Conservation (phyloP, 768 basidiomycete species). For the Mycena albidolilacea region DNA sequence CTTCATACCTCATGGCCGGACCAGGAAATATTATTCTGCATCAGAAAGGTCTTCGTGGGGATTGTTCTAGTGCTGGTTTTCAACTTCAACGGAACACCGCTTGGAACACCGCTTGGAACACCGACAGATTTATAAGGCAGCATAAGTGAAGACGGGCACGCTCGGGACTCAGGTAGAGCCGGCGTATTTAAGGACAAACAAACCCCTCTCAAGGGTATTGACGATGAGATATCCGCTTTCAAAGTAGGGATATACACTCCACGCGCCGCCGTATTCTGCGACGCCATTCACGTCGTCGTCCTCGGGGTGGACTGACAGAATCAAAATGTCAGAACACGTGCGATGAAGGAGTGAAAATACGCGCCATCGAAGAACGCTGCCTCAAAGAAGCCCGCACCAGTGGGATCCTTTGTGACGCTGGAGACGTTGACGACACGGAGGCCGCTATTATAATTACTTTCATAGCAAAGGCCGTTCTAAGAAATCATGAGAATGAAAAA, state of each 20-base stretch:
- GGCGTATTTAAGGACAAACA: slow-evolving; percentile 35
- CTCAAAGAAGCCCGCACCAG: slow-evolving; percentile 45
- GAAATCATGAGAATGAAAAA: too few species aligned
- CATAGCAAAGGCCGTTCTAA: slow-evolving; percentile 42
- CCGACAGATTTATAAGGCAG: slow-evolving; percentile 16
- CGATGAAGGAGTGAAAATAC: background rate
- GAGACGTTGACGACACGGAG: slow-evolving; percentile 47
- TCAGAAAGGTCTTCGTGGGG: too few species aligned
- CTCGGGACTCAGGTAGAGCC: background rate
- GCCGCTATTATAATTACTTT: slow-evolving; percentile 49
- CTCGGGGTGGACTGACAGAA: slow-evolving; percentile 35
- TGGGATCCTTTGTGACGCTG: slow-evolving; percentile 46
- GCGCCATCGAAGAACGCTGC: slow-evolving; percentile 45
- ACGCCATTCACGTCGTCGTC: slow-evolving; percentile 39
- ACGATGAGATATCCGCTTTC: slow-evolving; percentile 38
- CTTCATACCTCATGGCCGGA: background rate
- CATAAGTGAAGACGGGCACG: background rate
- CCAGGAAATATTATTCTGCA: background rate
- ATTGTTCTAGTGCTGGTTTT: background rate
- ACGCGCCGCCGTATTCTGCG: slow-evolving; percentile 35
- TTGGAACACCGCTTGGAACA: slow-evolving; percentile 5
- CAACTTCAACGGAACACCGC: slow-evolving; percentile 10
- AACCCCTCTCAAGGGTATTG: slow-evolving; percentile 40
- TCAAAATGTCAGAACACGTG: background rate
- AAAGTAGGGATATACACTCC: slow-evolving; percentile 40